Evolutionary conservation across 164 flowering plant species (phyloP).

Genomic region (Nelumbo lutea): DNA sequence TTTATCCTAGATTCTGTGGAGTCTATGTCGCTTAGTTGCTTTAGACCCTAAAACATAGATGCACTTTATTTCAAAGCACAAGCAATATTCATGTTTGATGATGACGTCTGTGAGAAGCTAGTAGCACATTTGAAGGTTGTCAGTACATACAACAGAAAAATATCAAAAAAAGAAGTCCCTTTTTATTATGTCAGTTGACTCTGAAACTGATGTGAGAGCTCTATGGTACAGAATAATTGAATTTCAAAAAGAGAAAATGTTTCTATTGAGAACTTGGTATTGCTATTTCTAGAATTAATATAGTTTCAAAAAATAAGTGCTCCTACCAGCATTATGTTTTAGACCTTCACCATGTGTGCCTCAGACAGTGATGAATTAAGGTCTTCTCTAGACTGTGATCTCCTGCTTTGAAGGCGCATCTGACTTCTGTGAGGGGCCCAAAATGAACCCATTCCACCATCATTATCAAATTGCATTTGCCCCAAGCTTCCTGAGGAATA

Average conservation of each 20-base stretch:
- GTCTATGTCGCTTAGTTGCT: background rate
- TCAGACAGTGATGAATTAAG: constrained; percentile 75
- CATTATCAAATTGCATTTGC: constrained; percentile 75
- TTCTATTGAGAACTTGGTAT: background rate
- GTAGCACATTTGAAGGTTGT: background rate
- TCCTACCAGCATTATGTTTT: constrained; percentile 27
- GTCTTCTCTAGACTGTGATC: constrained; percentile 98
- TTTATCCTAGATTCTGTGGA: background rate
- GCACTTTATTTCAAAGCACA: background rate
- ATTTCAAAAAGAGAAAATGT: constrained; percentile 1
- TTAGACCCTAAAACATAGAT: background rate
- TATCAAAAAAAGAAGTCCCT: background rate
- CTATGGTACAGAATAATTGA: background rate
- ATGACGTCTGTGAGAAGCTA: background rate
- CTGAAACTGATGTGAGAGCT: background rate
- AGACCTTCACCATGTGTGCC: constrained; percentile 58
- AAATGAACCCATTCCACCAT: constrained; percentile 46
- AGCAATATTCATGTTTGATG: background rate
- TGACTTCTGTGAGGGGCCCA: constrained; percentile 85
- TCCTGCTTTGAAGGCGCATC: constrained; percentile 90
- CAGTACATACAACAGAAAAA: background rate
- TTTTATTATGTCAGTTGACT: background rate
- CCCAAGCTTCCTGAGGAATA: constrained; percentile 85
- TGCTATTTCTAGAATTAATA: background rate
- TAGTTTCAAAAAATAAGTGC: constrained; percentile 4